Percentiles rank a stretch among this genome's conserved stretches.
Evolutionary conservation across 805 yeast species (phyloP).

Genomic region (Wickerhamiella kurtzmanii): DNA sequence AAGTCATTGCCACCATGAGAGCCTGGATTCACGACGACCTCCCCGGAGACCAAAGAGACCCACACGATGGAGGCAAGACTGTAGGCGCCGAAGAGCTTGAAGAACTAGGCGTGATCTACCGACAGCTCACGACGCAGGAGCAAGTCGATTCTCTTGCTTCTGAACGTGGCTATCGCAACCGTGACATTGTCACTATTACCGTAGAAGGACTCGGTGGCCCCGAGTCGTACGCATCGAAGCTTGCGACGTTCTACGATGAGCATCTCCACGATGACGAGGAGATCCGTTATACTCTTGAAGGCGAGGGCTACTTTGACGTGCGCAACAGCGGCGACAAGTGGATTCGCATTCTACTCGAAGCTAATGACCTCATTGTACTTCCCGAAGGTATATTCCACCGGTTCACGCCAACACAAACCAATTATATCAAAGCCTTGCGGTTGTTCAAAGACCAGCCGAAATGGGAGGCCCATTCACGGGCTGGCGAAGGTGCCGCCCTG

Average conservation of each 20-base stretch:
- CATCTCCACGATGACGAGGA: slow-evolving; percentile 97
- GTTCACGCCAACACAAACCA: slow-evolving; percentile 56
- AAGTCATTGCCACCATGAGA: slow-evolving; percentile 10
- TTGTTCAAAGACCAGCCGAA: slow-evolving; percentile 90
- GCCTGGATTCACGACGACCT: slow-evolving; percentile 17
- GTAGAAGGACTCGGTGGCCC: slow-evolving; percentile 44
- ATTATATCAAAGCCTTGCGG: slow-evolving; percentile 63
- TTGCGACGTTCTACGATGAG: slow-evolving; percentile 61
- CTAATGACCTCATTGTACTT: slow-evolving; percentile 45
- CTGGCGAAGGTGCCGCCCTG: slow-evolving; percentile 1
- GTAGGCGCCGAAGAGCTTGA: slow-evolving; percentile 40
- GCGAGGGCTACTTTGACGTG: slow-evolving; percentile 86
- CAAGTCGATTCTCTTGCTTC: slow-evolving; percentile 55
- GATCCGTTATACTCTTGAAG: slow-evolving; percentile 77
- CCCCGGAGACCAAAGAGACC: slow-evolving; percentile 18
- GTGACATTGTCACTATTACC: slow-evolving; percentile 57
- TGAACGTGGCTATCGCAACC: slow-evolving; percentile 61
- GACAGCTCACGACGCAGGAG: slow-evolving; percentile 33
- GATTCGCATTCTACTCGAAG: slow-evolving; percentile 57
- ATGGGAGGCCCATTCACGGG: slow-evolving; percentile 39
- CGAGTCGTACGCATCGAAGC: slow-evolving; percentile 49
- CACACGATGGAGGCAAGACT: slow-evolving; percentile 37
- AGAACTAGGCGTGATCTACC: slow-evolving; percentile 57
- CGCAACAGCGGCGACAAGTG: slow-evolving; percentile 51
- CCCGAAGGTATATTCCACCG: slow-evolving; percentile 95